phyloP scores from a whole-genome alignment of 1,284 basidiomycete species.

The Apiotrichum sp. region DNA sequence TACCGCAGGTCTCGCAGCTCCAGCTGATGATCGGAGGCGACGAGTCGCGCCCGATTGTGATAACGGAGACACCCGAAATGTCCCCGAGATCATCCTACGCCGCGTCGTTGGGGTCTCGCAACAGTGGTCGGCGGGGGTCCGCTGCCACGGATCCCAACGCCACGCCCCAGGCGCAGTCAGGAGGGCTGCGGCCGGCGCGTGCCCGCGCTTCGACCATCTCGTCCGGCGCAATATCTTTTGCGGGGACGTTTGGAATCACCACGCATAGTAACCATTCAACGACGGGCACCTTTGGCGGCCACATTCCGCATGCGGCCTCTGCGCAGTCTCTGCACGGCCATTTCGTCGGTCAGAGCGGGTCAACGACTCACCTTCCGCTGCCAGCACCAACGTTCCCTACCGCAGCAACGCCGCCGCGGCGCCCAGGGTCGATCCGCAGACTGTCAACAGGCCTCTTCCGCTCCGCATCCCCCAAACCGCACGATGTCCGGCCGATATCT shows the following conservation, averaged over 20 bases:
- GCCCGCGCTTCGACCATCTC: conserved; percentile 13
- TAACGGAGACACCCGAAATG: conserved; percentile 19
- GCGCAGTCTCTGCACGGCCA: no score
- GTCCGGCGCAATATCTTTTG: conserved; percentile 7
- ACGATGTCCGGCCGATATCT: neutral
- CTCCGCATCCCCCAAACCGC: conserved; percentile 25
- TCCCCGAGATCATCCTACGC: conserved; percentile 33
- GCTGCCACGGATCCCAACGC: no score
- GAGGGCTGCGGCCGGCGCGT: neutral
- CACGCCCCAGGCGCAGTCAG: no score
- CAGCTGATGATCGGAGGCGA: conserved; percentile 17
- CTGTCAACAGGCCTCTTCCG: conserved; percentile 35
- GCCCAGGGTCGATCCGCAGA: conserved; percentile 32
- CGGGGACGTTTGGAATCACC: neutral
- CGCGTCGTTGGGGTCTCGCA: conserved; percentile 14
- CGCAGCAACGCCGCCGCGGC: conserved; percentile 33
- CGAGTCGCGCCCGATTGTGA: conserved; percentile 13
- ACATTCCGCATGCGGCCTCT: neutral
- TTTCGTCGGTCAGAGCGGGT: neutral
- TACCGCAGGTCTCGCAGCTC: conserved; percentile 17
- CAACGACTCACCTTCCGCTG: conserved; percentile 4
- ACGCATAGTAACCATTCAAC: neutral
- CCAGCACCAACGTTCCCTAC: conserved; percentile 13
- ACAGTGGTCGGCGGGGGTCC: conserved; percentile 6
- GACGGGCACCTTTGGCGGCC: neutral